Percentiles rank a stretch among this genome's conserved stretches.
Conservation (phyloP, 2,329 filamentous ascomycete species). For the Microsporum audouinii region DNA sequence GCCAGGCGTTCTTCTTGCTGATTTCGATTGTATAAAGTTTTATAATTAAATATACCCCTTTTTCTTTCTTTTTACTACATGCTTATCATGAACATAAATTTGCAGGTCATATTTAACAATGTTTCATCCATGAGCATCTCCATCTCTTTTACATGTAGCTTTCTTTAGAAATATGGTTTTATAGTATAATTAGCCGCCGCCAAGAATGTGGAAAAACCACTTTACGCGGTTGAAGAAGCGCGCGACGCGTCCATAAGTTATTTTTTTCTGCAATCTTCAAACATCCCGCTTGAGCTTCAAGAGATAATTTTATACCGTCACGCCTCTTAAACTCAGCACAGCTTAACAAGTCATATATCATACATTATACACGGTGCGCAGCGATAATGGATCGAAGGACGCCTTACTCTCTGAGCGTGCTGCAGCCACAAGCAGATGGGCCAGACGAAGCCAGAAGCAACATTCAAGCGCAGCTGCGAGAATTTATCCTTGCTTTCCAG, state of each 20-base stretch:
- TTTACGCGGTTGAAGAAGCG: conserved; percentile 26
- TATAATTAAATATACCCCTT: too few relatives aligned
- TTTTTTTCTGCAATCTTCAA: background rate
- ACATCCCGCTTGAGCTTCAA: background rate
- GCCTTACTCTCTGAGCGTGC: conserved; percentile 74
- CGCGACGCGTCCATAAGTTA: conserved; percentile 23
- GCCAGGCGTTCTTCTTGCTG: too few relatives aligned
- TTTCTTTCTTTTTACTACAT: too few relatives aligned
- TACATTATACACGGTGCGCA: background rate
- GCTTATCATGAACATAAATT: too few relatives aligned
- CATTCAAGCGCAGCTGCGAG: conserved; percentile 67
- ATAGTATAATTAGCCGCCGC: background rate
- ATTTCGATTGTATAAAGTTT: too few relatives aligned
- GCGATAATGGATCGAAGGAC: conserved; percentile 70
- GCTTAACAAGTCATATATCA: background rate
- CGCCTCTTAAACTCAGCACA: background rate
- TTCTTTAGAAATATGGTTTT: background rate
- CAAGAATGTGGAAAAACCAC: conserved; percentile 20
- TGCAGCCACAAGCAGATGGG: conserved; percentile 54
- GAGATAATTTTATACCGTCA: background rate
- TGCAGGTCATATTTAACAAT: background rate
- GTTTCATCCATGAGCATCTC: background rate
- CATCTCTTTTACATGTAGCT: too few relatives aligned
- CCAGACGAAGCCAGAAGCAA: conserved; percentile 58
- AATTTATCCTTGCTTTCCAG: conserved; percentile 87